A percentile compares a stretch with the other conserved stretches of the same genome.
Evolutionary conservation across 2,329 filamentous ascomycete genomes (phyloP).

Genomic region (Didymella keratinophila): DNA sequence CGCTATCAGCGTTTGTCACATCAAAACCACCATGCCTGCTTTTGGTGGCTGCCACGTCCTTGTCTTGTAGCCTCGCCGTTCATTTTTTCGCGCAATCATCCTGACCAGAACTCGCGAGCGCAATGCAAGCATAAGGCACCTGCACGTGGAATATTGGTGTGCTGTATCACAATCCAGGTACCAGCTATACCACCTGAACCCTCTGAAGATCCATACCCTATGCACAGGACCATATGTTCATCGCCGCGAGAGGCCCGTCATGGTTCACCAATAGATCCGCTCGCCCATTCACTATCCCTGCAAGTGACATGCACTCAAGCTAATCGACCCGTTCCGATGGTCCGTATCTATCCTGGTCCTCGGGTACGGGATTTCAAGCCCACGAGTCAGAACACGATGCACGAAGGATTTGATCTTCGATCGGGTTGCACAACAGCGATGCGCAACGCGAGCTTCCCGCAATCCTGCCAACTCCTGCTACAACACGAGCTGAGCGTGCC

Average conservation of each 20-base stretch:
- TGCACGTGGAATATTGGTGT: background rate
- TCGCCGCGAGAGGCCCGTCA: background rate
- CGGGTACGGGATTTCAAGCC: constrained; percentile 14
- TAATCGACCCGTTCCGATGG: constrained; percentile 18
- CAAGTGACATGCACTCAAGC: background rate
- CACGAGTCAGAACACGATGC: constrained; percentile 17
- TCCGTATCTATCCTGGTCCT: constrained; percentile 8
- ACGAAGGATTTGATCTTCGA: constrained; percentile 7
- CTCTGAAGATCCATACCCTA: background rate
- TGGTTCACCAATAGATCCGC: background rate
- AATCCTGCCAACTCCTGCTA: background rate
- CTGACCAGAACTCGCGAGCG: background rate
- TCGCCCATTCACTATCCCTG: constrained; percentile 1
- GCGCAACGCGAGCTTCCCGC: constrained; percentile 5
- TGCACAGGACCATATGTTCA: background rate
- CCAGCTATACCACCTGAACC: background rate
- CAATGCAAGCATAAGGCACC: background rate
- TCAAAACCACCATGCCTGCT: background rate
- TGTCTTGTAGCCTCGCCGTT: constrained; percentile 9
- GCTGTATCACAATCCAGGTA: background rate
- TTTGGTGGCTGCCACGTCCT: constrained; percentile 5
- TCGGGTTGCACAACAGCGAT: constrained; percentile 17
- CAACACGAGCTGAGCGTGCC: constrained; percentile 11
- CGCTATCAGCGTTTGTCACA: constrained; percentile 14
- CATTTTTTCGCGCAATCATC: background rate